Percentiles rank a stretch among this genome's conserved stretches.
Evolutionary conservation across 2,329 filamentous ascomycete species (phyloP).

Genomic region (Pseudohalonectria lignicola): DNA sequence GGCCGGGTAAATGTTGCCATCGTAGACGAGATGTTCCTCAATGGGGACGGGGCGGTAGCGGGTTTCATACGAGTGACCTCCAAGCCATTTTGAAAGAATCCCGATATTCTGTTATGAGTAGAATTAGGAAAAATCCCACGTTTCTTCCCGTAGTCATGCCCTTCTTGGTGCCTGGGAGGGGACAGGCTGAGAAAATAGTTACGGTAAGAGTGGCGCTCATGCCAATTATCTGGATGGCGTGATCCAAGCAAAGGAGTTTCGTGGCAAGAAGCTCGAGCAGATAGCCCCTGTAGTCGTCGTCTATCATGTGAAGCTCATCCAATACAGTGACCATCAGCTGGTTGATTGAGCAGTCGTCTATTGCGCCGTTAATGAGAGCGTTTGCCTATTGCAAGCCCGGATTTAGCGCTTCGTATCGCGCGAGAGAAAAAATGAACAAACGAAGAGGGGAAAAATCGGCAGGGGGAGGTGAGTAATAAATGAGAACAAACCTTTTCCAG

Average conservation of each 20-base stretch:
- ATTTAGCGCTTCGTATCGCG: too few species aligned
- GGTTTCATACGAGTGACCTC: constrained; percentile 61
- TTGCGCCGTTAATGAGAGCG: constrained; percentile 59
- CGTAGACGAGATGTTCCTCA: constrained; percentile 63
- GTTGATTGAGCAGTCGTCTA: constrained; percentile 58
- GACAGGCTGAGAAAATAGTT: constrained; percentile 16
- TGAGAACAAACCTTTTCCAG: constrained; percentile 61
- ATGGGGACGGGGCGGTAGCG: constrained; percentile 66
- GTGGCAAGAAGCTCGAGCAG: constrained; percentile 64
- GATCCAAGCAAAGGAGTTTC: constrained; percentile 58
- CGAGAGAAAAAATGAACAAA: constrained; percentile 2
- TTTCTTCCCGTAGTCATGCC: too few species aligned
- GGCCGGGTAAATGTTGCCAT: constrained; percentile 55
- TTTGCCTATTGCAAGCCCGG: too few species aligned
- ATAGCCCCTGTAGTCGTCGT: constrained; percentile 66
- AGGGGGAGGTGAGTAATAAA: not conserved
- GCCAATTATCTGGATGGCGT: constrained; percentile 59
- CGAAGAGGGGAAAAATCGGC: constrained; percentile 7
- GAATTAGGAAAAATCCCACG: too few species aligned
- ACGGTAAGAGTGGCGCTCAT: constrained; percentile 74
- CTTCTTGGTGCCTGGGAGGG: too few species aligned
- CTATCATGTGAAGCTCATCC: constrained; percentile 75
- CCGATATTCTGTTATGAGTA: constrained; percentile 50
- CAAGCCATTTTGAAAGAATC: constrained; percentile 58
- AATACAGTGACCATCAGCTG: constrained; percentile 57